phyloP scores from a whole-genome alignment of 129 eudicot genomes.

The Erigeron canadensis region DNA sequence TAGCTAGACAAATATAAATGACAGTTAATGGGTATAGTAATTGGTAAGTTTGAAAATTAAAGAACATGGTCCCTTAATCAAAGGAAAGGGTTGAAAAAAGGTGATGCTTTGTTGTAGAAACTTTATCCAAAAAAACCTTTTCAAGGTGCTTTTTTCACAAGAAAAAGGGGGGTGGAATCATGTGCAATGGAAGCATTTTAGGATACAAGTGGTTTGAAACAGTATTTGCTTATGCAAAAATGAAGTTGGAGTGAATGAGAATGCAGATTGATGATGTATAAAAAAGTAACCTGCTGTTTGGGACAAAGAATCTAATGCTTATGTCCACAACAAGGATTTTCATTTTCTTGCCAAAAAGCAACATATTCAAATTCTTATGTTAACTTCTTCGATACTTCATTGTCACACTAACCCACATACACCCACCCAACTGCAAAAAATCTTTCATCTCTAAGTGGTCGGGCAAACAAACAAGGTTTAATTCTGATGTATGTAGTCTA shows the following conservation, averaged over 20 bases:
- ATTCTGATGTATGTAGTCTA: no score
- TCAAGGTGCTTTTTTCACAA: conserved; percentile 32
- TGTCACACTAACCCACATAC: background rate
- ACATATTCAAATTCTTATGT: conserved; percentile 31
- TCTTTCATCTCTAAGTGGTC: background rate
- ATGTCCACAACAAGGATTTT: conserved; percentile 36
- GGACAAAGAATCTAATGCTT: conserved; percentile 46
- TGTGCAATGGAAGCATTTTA: conserved; percentile 40
- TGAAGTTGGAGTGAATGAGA: conserved; percentile 39
- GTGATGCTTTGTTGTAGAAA: conserved; percentile 39
- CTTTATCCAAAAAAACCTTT: conserved; percentile 36
- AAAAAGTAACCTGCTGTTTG: conserved; percentile 32
- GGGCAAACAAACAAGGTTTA: no score
- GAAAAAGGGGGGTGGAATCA: conserved; percentile 36
- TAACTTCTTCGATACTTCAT: conserved; percentile 23
- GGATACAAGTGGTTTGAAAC: conserved; percentile 32
- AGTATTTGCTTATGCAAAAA: conserved; percentile 32
- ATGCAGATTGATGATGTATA: conserved; percentile 31
- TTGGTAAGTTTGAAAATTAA: conserved; percentile 25
- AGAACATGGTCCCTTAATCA: conserved; percentile 38
- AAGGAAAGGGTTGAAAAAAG: conserved; percentile 31
- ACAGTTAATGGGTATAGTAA: conserved; percentile 36
- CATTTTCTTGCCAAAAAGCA: conserved; percentile 28
- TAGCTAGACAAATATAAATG: conserved; percentile 30
- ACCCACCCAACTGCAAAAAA: background rate